Evolutionary conservation across 345 rosid genomes (phyloP).

Genomic region (Tarenaya hassleriana): DNA sequence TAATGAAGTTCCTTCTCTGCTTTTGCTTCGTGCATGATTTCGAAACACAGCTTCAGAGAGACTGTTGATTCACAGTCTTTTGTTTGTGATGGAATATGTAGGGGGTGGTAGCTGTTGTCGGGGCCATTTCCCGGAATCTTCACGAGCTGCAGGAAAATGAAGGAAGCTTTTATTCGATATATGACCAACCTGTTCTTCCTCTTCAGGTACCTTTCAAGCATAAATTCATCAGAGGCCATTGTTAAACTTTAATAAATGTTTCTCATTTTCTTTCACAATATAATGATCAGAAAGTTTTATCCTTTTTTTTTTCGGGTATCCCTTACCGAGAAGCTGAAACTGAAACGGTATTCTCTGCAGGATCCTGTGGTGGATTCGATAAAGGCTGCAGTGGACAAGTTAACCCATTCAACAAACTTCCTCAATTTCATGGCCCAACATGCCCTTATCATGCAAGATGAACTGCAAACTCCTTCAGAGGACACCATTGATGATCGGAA

Average conservation of each 20-base stretch:
- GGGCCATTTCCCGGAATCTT: conserved; percentile 96
- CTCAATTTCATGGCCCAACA: conserved; percentile 90
- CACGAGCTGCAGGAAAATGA: conserved; percentile 95
- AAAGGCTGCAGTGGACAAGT: conserved; percentile 82
- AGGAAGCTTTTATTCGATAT: conserved; percentile 91
- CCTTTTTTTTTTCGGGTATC: too few species aligned
- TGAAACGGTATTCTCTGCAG: conserved; percentile 40
- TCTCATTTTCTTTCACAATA: background rate
- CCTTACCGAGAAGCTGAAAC: background rate
- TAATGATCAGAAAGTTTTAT: too few species aligned
- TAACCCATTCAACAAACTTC: conserved; percentile 73
- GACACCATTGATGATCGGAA: conserved; percentile 57
- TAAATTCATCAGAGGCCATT: background rate
- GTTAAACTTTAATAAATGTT: background rate
- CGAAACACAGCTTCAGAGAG: too few species aligned
- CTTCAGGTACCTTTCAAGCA: conserved; percentile 46
- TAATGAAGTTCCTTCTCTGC: too few species aligned
- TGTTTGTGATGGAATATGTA: conserved; percentile 26
- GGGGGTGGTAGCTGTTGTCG: conserved; percentile 98
- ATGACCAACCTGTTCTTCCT: conserved; percentile 83
- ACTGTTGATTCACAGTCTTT: background rate
- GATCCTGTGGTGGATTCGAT: conserved; percentile 82
- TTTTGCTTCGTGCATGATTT: too few species aligned
- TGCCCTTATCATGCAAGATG: conserved; percentile 97
- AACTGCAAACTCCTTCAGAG: conserved; percentile 68